These are phyloP conservation scores for Volvox carteri DNA, from an alignment of 163 green algal genomes.

Conservation along the genomic window DNA sequence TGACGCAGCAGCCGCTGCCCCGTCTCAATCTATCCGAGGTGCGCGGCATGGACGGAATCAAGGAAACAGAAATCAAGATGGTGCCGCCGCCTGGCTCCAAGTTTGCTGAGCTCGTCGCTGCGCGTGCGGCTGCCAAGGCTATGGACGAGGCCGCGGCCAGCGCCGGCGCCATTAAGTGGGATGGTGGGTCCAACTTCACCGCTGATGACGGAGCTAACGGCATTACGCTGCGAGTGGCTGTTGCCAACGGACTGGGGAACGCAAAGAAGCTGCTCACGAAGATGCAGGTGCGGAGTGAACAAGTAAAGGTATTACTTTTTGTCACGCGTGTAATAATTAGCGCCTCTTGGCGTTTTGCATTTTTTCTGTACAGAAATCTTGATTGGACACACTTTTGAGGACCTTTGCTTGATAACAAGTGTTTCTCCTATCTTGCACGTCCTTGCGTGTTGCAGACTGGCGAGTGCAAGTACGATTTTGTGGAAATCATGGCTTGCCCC, in stretches of 20 bases:
- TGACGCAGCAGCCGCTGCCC: conserved; percentile 65
- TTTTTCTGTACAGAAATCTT: too few species aligned
- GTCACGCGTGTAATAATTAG: too few species aligned
- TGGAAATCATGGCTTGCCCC: conserved; percentile 83
- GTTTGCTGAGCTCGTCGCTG: conserved; percentile 59
- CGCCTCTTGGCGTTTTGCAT: too few species aligned
- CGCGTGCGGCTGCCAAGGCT: conserved; percentile 18
- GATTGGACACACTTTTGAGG: too few species aligned
- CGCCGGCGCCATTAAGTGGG: not conserved
- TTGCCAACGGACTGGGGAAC: conserved; percentile 82
- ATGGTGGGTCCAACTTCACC: conserved; percentile 5
- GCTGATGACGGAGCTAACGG: not conserved
- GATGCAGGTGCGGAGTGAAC: conserved; percentile 52
- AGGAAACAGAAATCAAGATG: conserved; percentile 71
- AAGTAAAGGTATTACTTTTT: too few species aligned
- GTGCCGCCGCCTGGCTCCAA: conserved; percentile 43
- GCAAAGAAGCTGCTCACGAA: conserved; percentile 75
- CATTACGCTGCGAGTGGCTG: conserved; percentile 68
- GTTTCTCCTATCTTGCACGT: too few species aligned
- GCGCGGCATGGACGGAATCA: conserved; percentile 79
- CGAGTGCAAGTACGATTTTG: conserved; percentile 73
- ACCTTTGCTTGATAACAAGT: too few species aligned
- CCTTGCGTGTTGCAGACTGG: conserved; percentile 52
- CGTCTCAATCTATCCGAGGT: conserved; percentile 57
- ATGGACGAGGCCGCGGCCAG: conserved; percentile 10